Base-by-base conservation (phyloP, 2,329 filamentous ascomycete genomes). In the Dactylellina leptospora region DNA sequence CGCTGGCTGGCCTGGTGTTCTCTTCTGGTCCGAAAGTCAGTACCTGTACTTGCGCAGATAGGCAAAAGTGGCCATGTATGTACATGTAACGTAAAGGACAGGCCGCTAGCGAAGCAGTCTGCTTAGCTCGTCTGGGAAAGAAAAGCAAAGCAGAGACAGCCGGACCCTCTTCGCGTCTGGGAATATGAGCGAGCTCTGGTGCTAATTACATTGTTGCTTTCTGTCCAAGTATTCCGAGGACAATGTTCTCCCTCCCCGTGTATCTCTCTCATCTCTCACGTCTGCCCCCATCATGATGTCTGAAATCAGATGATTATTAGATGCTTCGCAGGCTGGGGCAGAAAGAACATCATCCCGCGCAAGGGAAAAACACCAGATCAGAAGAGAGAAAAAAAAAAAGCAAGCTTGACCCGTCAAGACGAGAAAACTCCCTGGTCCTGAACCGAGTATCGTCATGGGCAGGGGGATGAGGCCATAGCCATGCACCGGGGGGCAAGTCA, bases 401-500 rank as follows among this genome's bases (percentile, higher is more conserved):
- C 3, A 48, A 51, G 47, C 61, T 56, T n/a, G 44, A 50, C 36
- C 36, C 10, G 13, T 11, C 51, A 58, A 38, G 25, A 51, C 47
- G 42, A 58, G 22, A 47, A 44, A 6, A 10, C 18, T 16, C 53
- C 68, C 68, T 64, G 47, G 59, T 72, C 68, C 36, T 71, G 59
- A 64, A 59, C 68, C 68, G 68, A 64, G 45, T 54, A 72, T 72
- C 68, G 68, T 72, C 68, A 72, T 72, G 68, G 68, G 53, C 68
- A 72, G 60, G 68, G 68, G 50, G 44, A 23, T n/a, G 56, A 16
- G n/a, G n/a, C n/a, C n/a, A n/a, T n/a, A n/a, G 50, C 23, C 45
- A 64, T 45, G 28, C 61, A 53, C 53, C 54, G 68, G 68, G 68
- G 55, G 58, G 30, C 61, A 56, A 58, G n/a, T n/a, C n/a, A n/a